Evolutionary conservation across 23 red algal genomes (phyloP).

Genomic region (Gracilaria vermiculophylla): DNA sequence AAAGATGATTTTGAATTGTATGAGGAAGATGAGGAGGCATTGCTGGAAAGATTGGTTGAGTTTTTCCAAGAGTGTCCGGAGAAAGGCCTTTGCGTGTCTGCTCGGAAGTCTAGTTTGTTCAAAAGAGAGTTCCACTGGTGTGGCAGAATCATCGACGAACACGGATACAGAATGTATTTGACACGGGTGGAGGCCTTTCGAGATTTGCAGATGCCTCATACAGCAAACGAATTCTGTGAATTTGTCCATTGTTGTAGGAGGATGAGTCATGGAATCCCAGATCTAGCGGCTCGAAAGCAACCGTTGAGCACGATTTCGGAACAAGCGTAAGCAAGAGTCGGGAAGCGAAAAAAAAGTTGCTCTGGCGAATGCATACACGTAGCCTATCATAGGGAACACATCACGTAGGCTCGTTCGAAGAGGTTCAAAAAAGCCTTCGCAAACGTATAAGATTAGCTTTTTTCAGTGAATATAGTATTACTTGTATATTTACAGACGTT

Average conservation of each 20-base stretch:
- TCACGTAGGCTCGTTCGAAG: neutral
- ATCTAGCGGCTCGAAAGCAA: neutral
- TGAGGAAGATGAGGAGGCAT: neutral
- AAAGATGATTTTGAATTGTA: conserved; percentile 42
- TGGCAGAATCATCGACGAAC: conserved; percentile 6
- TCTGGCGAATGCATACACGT: neutral
- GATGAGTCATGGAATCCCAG: conserved; percentile 24
- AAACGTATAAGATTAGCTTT: neutral
- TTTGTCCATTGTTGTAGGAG: conserved; percentile 15
- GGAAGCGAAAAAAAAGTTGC: neutral
- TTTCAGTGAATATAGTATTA: neutral
- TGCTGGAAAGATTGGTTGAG: neutral
- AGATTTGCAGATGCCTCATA: conserved; percentile 7
- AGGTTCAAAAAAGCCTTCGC: conserved; percentile 1
- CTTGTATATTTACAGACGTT: conserved; percentile 27
- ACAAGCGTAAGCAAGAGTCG: neutral
- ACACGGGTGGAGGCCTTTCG: neutral
- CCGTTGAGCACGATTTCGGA: conserved; percentile 8
- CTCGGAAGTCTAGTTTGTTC: conserved; percentile 26
- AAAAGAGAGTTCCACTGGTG: neutral
- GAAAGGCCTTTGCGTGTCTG: neutral
- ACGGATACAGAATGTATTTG: conserved; percentile 26
- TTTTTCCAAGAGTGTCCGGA: neutral
- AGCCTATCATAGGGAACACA: neutral
- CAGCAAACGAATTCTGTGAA: conserved; percentile 4